Conservation (phyloP, 2,329 filamentous ascomycete genomes). For the Aspergillus alliaceus region DNA sequence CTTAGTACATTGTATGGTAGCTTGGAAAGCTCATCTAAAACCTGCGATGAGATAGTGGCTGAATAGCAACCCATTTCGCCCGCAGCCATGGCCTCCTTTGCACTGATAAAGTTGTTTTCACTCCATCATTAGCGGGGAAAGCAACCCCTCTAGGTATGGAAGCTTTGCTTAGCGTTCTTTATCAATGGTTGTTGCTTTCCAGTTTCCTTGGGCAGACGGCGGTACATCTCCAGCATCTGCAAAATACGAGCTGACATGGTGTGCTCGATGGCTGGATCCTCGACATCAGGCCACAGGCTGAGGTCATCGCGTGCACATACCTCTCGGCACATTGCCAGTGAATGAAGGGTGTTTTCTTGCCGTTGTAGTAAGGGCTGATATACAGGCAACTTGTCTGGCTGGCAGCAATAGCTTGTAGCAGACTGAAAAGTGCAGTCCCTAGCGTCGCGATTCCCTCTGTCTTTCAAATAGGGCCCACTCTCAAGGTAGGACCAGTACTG, state of each 20-base stretch:
- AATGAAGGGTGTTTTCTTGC: constrained; percentile 8
- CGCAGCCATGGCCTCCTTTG: too few relatives aligned
- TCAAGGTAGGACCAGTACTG: constrained; percentile 49
- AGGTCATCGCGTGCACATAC: constrained; percentile 44
- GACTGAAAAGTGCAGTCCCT: constrained; percentile 49
- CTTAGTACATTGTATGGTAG: too few relatives aligned
- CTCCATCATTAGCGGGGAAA: background rate
- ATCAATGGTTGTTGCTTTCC: constrained; percentile 23
- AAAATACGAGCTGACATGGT: constrained; percentile 50
- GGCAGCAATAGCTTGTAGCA: constrained; percentile 51
- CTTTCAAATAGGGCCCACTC: constrained; percentile 45
- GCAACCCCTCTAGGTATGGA: background rate
- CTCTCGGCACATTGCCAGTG: constrained; percentile 31
- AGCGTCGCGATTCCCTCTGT: constrained; percentile 50
- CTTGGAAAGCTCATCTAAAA: too few relatives aligned
- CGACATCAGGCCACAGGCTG: constrained; percentile 43
- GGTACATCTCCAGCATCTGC: constrained; percentile 52
- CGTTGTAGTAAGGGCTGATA: constrained; percentile 54
- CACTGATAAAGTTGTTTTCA: too few relatives aligned
- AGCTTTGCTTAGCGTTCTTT: background rate
- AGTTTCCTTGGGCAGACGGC: constrained; percentile 47
- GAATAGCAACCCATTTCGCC: too few relatives aligned
- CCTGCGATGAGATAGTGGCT: too few relatives aligned
- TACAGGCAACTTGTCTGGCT: constrained; percentile 51
- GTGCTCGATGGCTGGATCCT: constrained; percentile 50